These are phyloP conservation scores for Neurospora sp. DNA, from an alignment of 495 filamentous ascomycete genomes.

Conservation along the genomic window DNA sequence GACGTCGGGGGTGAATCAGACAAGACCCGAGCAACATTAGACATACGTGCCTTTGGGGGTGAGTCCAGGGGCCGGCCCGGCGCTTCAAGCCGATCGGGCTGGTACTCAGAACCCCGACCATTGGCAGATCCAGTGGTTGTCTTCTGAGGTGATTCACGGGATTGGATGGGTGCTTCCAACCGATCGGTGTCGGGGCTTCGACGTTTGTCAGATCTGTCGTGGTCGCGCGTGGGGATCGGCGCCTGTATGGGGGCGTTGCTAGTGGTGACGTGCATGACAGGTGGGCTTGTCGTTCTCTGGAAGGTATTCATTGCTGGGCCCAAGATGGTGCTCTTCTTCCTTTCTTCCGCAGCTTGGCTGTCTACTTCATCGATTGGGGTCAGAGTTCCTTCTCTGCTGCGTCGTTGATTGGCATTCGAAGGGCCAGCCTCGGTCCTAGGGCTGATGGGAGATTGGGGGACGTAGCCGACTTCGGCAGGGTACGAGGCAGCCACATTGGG, in stretches of 20 bases:
- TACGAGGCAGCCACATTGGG: constrained; percentile 7
- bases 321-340: not conserved
- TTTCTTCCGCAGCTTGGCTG: not conserved
- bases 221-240: not conserved
- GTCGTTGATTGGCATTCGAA: not conserved
- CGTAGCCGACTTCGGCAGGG: constrained; percentile 1
- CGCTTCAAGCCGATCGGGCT: not conserved
- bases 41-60: not conserved
- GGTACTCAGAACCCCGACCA: not conserved
- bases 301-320: not conserved
- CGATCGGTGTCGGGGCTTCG: not conserved
- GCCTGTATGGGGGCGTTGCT: not conserved
- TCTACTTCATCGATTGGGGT: not conserved
- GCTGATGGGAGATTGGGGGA: not conserved
- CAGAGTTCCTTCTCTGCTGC: not conserved
- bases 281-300: not conserved
- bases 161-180: not conserved
- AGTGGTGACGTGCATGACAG: not conserved
- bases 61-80: not conserved
- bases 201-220: not conserved
- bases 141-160: not conserved
- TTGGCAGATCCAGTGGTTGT: not conserved
- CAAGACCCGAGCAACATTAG: not conserved
- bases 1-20: not conserved
- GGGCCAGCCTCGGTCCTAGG: not conserved